These are phyloP conservation scores for Fusarium fracticaudum DNA, from an alignment of 2,329 filamentous ascomycete genomes.

Conservation along the genomic window DNA sequence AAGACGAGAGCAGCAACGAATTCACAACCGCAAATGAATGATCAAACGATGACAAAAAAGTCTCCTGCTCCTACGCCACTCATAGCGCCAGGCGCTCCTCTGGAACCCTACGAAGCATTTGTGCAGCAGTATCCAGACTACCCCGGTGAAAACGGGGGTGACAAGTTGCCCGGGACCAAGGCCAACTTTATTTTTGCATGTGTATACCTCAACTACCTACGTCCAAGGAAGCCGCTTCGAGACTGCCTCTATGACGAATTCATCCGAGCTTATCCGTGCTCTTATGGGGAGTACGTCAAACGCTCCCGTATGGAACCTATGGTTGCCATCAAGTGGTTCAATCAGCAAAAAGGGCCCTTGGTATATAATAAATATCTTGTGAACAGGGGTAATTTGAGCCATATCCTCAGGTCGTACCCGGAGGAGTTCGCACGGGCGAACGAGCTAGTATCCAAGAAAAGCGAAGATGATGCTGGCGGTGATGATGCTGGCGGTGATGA, in stretches of 20 bases:
- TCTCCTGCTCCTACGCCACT: background rate
- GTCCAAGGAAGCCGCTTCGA: constrained; percentile 47
- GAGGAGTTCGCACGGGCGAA: constrained; percentile 43
- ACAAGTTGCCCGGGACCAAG: constrained; percentile 45
- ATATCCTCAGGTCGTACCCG: constrained; percentile 48
- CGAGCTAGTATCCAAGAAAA: constrained; percentile 12
- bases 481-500: constrained; percentile 11
- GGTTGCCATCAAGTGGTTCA: constrained; percentile 56
- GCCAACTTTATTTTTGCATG: constrained; percentile 57
- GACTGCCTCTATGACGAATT: constrained; percentile 64
- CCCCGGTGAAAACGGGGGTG: constrained; percentile 45
- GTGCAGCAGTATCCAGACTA: constrained; percentile 56
- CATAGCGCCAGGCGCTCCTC: constrained; percentile 13
- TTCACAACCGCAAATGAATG: background rate
- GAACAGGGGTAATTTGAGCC: constrained; percentile 47
- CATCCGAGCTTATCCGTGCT: constrained; percentile 54
- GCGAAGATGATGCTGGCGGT: background rate
- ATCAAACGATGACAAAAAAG: background rate
- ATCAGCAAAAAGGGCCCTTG: constrained; percentile 32
- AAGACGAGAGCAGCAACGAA: background rate
- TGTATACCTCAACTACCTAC: constrained; percentile 54
- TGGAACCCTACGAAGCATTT: constrained; percentile 52
- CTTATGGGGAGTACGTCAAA: constrained; percentile 55
- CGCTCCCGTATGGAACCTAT: constrained; percentile 43
- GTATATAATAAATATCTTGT: constrained; percentile 47